Evolutionary conservation across 176 grass and related monocot species (phyloP), one percentile per base, ranked within the genome.

Genomic region (Aegilops sharonensis): DNA sequence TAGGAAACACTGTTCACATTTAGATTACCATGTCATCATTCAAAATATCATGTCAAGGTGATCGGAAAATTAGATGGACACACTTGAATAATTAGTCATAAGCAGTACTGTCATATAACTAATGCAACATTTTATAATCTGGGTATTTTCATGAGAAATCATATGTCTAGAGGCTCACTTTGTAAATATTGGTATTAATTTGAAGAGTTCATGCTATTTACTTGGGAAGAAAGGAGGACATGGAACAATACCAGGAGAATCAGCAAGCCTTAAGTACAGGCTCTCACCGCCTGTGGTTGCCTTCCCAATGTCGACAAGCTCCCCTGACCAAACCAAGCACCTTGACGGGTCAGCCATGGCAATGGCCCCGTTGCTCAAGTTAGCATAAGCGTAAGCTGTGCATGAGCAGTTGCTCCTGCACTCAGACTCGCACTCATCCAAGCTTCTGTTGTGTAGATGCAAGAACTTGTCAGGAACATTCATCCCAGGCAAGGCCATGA

Each of bases 401-500:
- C 93, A 94, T 0, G 87, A 94, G 76, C 93, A 92, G 78, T 94
- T 88, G 0, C 5, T 5, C 36, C 17, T 85, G 73, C 90, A 94
- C 78, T 88, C 75, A 4, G 73, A 87, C 5, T 18, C 69, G 11
- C 79, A 89, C 78, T 77, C 60, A 12, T 92, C 48, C 0, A 90
- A 86, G 45, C 67, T 92, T 43, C 65, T 57, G 47, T 80, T 94
- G 25, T n/a, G 35, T 21, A 91, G 69, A 17, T 39, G 69, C 17
- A 82, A 35, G 23, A 76, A 76, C 23, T 82, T 87, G 21, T 86
- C 90, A 0, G 90, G 88, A 39, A 92, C 70, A 27, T 85, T 92
- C 70, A 84, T 88, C 23, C 25, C 34, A 70, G 67, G 8, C 8
- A 69, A 36, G 17, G 31, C 0, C 0, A 35, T 23, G 5, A 80